A percentile compares a stretch with the other conserved stretches of the same genome.
phyloP scores from a whole-genome alignment of 305 asterid genomes.

The Fraxinus albicans region DNA sequence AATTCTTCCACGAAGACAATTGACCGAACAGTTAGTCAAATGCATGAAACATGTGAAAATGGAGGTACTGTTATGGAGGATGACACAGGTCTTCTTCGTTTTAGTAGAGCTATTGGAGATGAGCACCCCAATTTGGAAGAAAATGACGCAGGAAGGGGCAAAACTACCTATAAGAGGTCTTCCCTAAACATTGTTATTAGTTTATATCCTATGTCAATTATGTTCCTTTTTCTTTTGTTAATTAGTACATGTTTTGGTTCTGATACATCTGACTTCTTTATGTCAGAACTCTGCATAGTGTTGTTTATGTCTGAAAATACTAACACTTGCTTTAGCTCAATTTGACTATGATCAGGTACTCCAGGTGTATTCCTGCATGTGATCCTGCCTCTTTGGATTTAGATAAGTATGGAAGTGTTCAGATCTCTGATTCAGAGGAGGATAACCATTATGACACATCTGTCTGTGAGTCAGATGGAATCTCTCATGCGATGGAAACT shows the following conservation, averaged over 20 bases:
- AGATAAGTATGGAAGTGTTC: conserved; percentile 35
- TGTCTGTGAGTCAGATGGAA: conserved; percentile 42
- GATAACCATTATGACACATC: conserved; percentile 28
- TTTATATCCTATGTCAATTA: conserved; percentile 3
- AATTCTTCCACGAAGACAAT: conserved; percentile 27
- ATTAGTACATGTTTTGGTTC: not conserved
- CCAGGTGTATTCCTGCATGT: conserved; percentile 26
- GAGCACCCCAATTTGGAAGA: conserved; percentile 27
- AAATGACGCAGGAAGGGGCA: conserved; percentile 25
- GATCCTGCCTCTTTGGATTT: conserved; percentile 32
- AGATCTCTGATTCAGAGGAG: conserved; percentile 42
- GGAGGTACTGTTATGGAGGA: conserved; percentile 28
- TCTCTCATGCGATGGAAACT: conserved; percentile 28
- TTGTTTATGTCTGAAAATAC: not conserved
- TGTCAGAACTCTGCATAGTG: conserved; percentile 3
- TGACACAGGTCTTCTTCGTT: conserved; percentile 27
- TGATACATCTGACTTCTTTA: not conserved
- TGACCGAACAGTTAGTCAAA: conserved; percentile 17
- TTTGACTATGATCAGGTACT: conserved; percentile 26
- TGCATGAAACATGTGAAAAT: conserved; percentile 20
- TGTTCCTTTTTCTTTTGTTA: not conserved
- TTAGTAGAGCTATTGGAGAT: conserved; percentile 37
- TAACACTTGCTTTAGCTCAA: conserved; percentile 16
- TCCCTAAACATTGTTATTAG: conserved; percentile 16
- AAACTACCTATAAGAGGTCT: conserved; percentile 37